Base-by-base conservation (phyloP, 768 basidiomycete species). In the Collybia sp. region DNA sequence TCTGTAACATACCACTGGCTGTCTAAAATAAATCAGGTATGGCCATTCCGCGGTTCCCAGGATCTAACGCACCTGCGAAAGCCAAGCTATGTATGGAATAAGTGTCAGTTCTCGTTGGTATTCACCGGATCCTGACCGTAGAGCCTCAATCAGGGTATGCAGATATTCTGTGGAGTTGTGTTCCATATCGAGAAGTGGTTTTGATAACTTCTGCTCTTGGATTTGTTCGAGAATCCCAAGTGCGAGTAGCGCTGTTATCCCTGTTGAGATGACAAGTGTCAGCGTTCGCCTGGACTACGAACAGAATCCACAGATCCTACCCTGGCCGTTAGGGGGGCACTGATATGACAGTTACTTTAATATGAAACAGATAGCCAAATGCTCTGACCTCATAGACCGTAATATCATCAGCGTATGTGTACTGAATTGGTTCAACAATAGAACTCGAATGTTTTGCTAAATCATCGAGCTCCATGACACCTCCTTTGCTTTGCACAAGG, bases 251-350 rank as follows among this genome's bases (percentile, higher is more conserved):
- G 96, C 91, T 4, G 94, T 95, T 35, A 99, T 79, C n/a, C 85
- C 83, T 85, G 45, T 48, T 13, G 31, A 40, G 31, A 44, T n/a
- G n/a, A n/a, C n/a, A n/a, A n/a, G n/a, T n/a, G n/a, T n/a, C n/a
- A 39, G 38, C 25, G 25, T 25, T 25, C 3, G 25, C 25, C 8
- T n/a, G 4, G 4, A 25, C 40, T 33, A 15, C 17, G 45, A 38
- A 19, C 11, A 16, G 2, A 16, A 5, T 35, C 37, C 37, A 43
- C 13, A 35, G 12, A 40, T 20, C 47, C 30, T 44, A 69, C 94
- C 95, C 78, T 97, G 94, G 8, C 95, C 93, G 61, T 96, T 98
- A 0, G 95, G 95, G 6, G 94, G 95, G 56, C 93, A 95, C 91
- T 92, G 37, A 5, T 38, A 12, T 34, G 32, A 42, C n/a, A 43